Conservation (phyloP, 768 basidiomycete species). For the Agrocybe pediades region DNA sequence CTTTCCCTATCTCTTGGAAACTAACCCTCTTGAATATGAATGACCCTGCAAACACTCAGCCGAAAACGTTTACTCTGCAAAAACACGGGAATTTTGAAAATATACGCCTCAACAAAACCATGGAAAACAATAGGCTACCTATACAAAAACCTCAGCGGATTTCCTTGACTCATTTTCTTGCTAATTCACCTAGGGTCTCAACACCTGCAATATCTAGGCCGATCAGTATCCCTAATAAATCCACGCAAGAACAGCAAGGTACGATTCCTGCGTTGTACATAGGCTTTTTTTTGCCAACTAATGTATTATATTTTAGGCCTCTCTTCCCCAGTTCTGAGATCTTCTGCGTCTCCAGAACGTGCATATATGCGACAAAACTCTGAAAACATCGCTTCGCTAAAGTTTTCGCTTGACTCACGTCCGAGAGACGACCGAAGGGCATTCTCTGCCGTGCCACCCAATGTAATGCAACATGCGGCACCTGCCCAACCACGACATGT, state of each 20-base stretch:
- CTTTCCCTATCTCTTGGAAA: background rate
- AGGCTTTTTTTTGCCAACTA: too few relatives aligned
- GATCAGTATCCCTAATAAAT: background rate
- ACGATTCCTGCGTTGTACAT: background rate
- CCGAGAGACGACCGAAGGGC: too few relatives aligned
- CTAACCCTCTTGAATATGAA: slow-evolving; percentile 8
- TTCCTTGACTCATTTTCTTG: slow-evolving; percentile 10
- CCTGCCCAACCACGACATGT: background rate
- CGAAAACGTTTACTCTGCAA: slow-evolving; percentile 4
- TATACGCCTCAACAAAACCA: background rate
- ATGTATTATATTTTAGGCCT: too few relatives aligned
- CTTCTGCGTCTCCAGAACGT: slow-evolving; percentile 16
- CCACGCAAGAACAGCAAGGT: background rate
- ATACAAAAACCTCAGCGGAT: slow-evolving; percentile 5
- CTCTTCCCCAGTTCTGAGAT: slow-evolving; percentile 11
- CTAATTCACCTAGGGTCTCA: slow-evolving; percentile 8
- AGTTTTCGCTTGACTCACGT: too few relatives aligned
- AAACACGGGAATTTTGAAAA: slow-evolving; percentile 1
- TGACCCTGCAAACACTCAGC: background rate
- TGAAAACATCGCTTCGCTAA: slow-evolving; percentile 5
- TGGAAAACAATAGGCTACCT: background rate
- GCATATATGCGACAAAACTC: slow-evolving; percentile 24
- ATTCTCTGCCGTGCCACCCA: too few relatives aligned
- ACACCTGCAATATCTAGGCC: slow-evolving; percentile 6
- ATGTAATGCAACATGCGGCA: too few relatives aligned